A percentile compares a stretch with the other conserved stretches of the same genome.
phyloP scores from a whole-genome alignment of 768 basidiomycete genomes.

The Heimioporus sp. region DNA sequence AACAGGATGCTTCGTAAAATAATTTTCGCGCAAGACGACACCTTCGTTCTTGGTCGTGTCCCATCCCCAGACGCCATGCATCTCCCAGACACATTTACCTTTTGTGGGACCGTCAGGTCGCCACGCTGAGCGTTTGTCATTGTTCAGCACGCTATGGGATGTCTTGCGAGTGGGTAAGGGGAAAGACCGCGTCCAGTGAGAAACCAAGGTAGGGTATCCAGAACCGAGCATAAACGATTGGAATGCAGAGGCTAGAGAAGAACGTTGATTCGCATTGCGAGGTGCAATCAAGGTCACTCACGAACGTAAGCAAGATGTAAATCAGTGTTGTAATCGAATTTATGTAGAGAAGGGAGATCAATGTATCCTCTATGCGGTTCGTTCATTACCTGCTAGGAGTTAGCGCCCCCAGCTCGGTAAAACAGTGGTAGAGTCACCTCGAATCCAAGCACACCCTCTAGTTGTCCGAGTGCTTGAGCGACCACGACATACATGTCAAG shows the following conservation, averaged over 20 bases:
- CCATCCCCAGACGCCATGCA: constrained; percentile 95
- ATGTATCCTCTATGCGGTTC: constrained; percentile 95
- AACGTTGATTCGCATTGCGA: not conserved
- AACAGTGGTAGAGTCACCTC: constrained; percentile 52
- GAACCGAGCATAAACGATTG: constrained; percentile 92
- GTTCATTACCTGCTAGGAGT: constrained; percentile 71
- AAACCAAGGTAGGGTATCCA: constrained; percentile 79
- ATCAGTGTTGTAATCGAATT: constrained; percentile 93
- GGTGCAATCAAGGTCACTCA: constrained; percentile 37
- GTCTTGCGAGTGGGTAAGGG: constrained; percentile 80
- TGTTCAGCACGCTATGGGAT: constrained; percentile 57
- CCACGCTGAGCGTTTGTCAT: constrained; percentile 64
- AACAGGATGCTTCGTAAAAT: constrained; percentile 71
- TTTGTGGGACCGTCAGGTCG: constrained; percentile 66
- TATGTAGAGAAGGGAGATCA: constrained; percentile 73
- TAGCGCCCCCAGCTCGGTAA: not conserved
- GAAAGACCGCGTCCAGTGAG: constrained; percentile 81
- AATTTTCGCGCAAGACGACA: constrained; percentile 79
- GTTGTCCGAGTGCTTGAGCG: constrained; percentile 62
- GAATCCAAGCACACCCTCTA: constrained; percentile 84
- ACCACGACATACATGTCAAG: constrained; percentile 73
- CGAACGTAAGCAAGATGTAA: constrained; percentile 80
- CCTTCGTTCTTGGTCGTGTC: constrained; percentile 61
- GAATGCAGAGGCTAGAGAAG: constrained; percentile 65
- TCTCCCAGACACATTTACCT: constrained; percentile 81